Evolutionary conservation across 768 basidiomycete species (phyloP), one percentile per base, ranked within the genome.

Genomic region (Lentinula raphanica): DNA sequence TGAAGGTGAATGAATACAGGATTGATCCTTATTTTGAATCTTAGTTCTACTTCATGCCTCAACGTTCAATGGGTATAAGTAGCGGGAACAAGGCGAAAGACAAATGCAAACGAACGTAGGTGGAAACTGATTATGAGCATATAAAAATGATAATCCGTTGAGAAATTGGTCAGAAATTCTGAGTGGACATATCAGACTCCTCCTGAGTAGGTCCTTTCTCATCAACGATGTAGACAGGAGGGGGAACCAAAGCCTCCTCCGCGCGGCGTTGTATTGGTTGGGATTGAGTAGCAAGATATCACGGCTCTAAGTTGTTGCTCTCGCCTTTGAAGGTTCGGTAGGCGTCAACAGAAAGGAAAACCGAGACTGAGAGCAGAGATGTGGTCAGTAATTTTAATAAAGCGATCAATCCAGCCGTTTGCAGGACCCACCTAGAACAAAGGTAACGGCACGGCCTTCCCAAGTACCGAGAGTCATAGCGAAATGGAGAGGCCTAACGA

Each of bases 391-490:
- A n/a, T n/a, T n/a, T n/a, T n/a, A n/a, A n/a, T n/a, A 36, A 40
- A 40, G 11, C 15, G 23, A 38, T 6, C 17, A 44, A 21, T 28
- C 5, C 6, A 9, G 27, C 21, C 7, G 13, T 35, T 7, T 35
- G 17, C 31, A 15, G 44, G 17, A 76, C 82, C 64, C 51, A 83
- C 90, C 91, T 17, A 93, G 79, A 58, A 93, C 90, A 60, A 93
- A 93, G 3, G 92, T 85, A 15, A 93, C 85, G 8, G 85, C 84
- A 50, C 89, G 79, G 53, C 90, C 90, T 71, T 93, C 91, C 90
- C 91, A 92, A 19, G 83, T 83, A 12, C 90, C 88, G 17, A 93
- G 81, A 7, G 80, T 69, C 75, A 92, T 71, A 2, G 90, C 86
- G 56, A 71, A 72, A 65, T 86, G 82, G 60, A 92, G 72, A 46